These are phyloP conservation scores for Termitomyces sp. DNA, from an alignment of 768 basidiomycete genomes.

Conservation along the genomic window DNA sequence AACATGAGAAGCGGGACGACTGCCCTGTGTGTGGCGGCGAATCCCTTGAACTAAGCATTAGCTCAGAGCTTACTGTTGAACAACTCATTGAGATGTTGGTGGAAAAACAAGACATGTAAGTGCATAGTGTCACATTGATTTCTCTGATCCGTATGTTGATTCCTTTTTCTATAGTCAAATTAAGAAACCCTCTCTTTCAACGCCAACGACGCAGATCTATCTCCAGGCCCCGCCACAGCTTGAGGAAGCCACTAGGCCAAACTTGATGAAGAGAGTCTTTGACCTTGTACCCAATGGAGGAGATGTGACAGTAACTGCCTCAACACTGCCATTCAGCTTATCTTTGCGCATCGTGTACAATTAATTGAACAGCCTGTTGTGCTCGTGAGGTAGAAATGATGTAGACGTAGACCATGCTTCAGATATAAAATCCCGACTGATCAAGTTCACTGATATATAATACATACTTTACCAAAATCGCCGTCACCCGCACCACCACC, in stretches of 20 bases:
- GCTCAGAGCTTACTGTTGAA: slow-evolving; percentile 74
- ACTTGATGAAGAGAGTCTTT: slow-evolving; percentile 79
- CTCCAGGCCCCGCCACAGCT: slow-evolving; percentile 92
- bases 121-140: slow-evolving; percentile 4
- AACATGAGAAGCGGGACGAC: slow-evolving; percentile 87
- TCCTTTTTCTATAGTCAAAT: slow-evolving; percentile 67
- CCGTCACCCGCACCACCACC: slow-evolving; percentile 60
- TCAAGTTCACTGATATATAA: slow-evolving; percentile 62
- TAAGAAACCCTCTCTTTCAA: slow-evolving; percentile 90
- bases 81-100: slow-evolving; percentile 81
- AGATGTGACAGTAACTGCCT: slow-evolving; percentile 86
- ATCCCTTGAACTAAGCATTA: slow-evolving; percentile 67
- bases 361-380: slow-evolving; percentile 6
- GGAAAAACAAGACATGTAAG: slow-evolving; percentile 89
- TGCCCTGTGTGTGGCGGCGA: slow-evolving; percentile 98
- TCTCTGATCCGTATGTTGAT: not conserved
- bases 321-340: slow-evolving; percentile 81
- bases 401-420: not conserved
- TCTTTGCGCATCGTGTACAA: slow-evolving; percentile 59
- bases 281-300: slow-evolving; percentile 77
- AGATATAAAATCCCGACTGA: not conserved
- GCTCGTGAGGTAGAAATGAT: not conserved
- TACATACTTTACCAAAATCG: slow-evolving; percentile 69
- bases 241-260: slow-evolving; percentile 84
- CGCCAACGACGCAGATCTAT: slow-evolving; percentile 74